Conservation (phyloP, 1,284 basidiomycete genomes). For the Agroathelia rolfsii region DNA sequence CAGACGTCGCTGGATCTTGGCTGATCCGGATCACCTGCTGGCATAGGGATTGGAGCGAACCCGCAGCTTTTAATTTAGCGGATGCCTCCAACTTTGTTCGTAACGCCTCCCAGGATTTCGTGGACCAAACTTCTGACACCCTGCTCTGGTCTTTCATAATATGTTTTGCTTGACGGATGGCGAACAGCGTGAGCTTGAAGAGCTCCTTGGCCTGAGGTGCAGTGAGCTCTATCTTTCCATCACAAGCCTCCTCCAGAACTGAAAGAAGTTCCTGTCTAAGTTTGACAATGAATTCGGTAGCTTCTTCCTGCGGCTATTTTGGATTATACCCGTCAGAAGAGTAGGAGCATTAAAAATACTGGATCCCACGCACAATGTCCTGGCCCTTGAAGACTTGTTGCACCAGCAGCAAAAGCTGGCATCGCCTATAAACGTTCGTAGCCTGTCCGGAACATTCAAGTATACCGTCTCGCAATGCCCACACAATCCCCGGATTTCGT, state of each 20-base stretch:
- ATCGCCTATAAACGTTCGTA: constrained; percentile 67
- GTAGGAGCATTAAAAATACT: constrained; percentile 11
- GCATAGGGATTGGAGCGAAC: constrained; percentile 31
- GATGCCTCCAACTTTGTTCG: constrained; percentile 22
- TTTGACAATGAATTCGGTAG: constrained; percentile 39
- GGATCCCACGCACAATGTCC: constrained; percentile 41
- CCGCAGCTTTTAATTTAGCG: constrained; percentile 29
- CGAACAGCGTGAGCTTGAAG: constrained; percentile 61
- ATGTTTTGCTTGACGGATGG: constrained; percentile 49
- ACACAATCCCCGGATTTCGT: constrained; percentile 59
- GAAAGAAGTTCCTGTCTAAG: constrained; percentile 44
- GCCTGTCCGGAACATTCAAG: constrained; percentile 45
- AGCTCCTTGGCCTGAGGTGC: constrained; percentile 72
- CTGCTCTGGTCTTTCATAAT: constrained; percentile 5
- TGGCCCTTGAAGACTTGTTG: constrained; percentile 56
- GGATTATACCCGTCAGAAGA: no score
- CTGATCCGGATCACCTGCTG: no score
- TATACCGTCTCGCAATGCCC: constrained; percentile 56
- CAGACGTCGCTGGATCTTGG: no score
- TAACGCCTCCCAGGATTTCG: constrained; percentile 27
- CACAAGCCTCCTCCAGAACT: constrained; percentile 42
- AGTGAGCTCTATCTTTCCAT: constrained; percentile 40
- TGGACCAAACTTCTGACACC: constrained; percentile 25
- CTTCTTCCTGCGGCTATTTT: constrained; percentile 30
- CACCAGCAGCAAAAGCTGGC: constrained; percentile 69